Evolutionary conservation across 2,329 filamentous ascomycete species (phyloP), one percentile per base, ranked within the genome.

Genomic region (Scopulariopsis brevicaulis): DNA sequence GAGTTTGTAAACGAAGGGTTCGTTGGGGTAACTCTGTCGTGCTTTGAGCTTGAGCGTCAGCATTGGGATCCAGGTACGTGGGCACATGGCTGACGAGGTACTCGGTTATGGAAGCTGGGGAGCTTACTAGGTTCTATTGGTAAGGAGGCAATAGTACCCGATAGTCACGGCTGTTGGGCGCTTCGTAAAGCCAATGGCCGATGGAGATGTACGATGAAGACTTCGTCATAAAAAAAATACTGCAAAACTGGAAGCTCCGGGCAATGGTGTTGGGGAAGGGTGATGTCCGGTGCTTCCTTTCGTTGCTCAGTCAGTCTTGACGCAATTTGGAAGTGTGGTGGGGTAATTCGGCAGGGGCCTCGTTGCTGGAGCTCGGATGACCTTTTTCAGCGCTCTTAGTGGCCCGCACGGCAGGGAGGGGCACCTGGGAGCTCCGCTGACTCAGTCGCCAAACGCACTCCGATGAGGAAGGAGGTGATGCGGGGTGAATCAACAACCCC

Each of bases 261-360:
- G 18, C 14, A 7, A n/a, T 2, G 37, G 40, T 8, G 40, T n/a
- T n/a, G 14, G 40, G 40, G n/a, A 46, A 18, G 2, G 15, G 18
- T 18, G 40, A 46, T 46, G 40, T n/a, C n/a, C 18, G 40, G 14
- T 15, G 40, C 14, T 46, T n/a, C 15, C 28, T 40, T 37, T 14
- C 37, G 3, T 14, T 20, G 25, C n/a, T 25, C 15, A 12, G 54
- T 15, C 18, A 12, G 5, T n/a, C n/a, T 56, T 56, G 55, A 56
- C 55, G 55, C 55, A 56, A 56, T 56, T 56, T 48, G 18, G 10
- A 12, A 25, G 55, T n/a, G 24, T 51, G 43, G 55, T 56, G 43
- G 43, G 43, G 43, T 51, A 56, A 34, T 56, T 18, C 15, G 15
- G 40, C 18, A 56, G 24, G 28, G 28, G 25, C 22, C 22, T 40